Evolutionary conservation across 441 rosid genomes (phyloP), one percentile per base, ranked within the genome.

Genomic region (Syzygium malaccense): DNA sequence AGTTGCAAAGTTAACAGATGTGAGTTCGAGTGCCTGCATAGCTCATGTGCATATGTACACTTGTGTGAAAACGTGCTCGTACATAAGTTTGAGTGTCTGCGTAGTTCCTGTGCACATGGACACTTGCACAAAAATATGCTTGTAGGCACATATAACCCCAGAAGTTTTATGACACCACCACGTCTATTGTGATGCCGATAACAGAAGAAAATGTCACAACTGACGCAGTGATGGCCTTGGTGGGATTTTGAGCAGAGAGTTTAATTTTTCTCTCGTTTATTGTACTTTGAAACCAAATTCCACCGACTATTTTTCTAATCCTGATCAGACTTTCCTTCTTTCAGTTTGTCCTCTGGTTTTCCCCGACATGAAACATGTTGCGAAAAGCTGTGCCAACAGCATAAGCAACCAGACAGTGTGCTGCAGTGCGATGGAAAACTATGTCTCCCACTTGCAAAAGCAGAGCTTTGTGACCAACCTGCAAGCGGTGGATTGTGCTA

Each of bases 311-410:
- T 85, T 49, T 64, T 87, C 51, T 51, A 37, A 54, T 87, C 88
- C 60, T 83, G 54, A 55, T 75, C 32, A 78, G 41, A 71, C 37
- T 66, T 68, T 23, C 32, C 66, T 75, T 79, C 68, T 86, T 92
- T 91, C 96, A 97, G 99, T 95, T 86, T 98, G 99, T 92, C 99
- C 99, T 88, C 95, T 98, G 90, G 94, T 95, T 84, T 96, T 96
- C 88, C 98, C 99, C 0, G 90, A 93, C 90, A 96, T 93, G 95
- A 93, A 91, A 91, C 94, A 94, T 89, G 93, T 96, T 58, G 93
- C 92, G 3, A 93, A 92, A 91, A 94, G 94, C 89, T 96, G 99
- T 55, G 93, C 94, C 58, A 88, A 93, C 55, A 95, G 91, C 78
- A 89, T 92, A 88, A 93, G 91, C 89, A 94, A 95, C 89, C 91